phyloP scores from a whole-genome alignment of 2,329 filamentous ascomycete genomes.

The Rhynchosporium graminicola region DNA sequence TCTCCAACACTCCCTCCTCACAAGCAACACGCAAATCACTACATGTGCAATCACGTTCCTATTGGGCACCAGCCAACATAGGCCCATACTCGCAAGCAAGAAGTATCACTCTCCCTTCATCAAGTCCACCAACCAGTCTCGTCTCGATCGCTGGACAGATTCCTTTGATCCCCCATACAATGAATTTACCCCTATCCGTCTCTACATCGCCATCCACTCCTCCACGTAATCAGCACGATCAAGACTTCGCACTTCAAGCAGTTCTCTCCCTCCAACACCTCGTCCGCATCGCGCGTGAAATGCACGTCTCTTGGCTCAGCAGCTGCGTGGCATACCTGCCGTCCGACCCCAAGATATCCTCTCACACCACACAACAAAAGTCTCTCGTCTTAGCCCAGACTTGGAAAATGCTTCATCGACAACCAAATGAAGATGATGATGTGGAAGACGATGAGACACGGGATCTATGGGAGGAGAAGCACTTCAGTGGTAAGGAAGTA shows the following conservation, averaged over 20 bases:
- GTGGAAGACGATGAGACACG: slow-evolving; percentile 51
- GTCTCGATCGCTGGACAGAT: slow-evolving; percentile 88
- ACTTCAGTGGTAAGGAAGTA: slow-evolving; percentile 50
- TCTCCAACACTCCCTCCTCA: slow-evolving; percentile 17
- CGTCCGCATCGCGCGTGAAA: slow-evolving; percentile 75
- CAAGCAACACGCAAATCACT: slow-evolving; percentile 56
- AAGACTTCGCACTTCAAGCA: slow-evolving; percentile 56
- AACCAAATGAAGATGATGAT: slow-evolving; percentile 12
- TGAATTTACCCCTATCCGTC: slow-evolving; percentile 55
- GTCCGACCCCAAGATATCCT: slow-evolving; percentile 25
- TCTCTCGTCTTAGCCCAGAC: slow-evolving; percentile 46
- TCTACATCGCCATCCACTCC: slow-evolving; percentile 27
- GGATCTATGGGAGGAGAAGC: slow-evolving; percentile 70
- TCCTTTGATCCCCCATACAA: slow-evolving; percentile 77
- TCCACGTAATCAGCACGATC: slow-evolving; percentile 26
- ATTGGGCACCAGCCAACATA: slow-evolving; percentile 98
- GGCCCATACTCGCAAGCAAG: slow-evolving; percentile 95
- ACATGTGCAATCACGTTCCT: slow-evolving; percentile 90
- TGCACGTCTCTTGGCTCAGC: slow-evolving; percentile 73
- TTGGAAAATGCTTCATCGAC: slow-evolving; percentile 46
- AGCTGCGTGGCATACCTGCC: slow-evolving; percentile 76
- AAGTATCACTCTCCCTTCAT: slow-evolving; percentile 47
- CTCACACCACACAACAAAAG: slow-evolving; percentile 35
- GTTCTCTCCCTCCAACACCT: slow-evolving; percentile 83
- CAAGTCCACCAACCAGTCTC: slow-evolving; percentile 32